Base-by-base conservation (phyloP, 202 grass and related monocot genomes). In the Elaeis oleifera region DNA sequence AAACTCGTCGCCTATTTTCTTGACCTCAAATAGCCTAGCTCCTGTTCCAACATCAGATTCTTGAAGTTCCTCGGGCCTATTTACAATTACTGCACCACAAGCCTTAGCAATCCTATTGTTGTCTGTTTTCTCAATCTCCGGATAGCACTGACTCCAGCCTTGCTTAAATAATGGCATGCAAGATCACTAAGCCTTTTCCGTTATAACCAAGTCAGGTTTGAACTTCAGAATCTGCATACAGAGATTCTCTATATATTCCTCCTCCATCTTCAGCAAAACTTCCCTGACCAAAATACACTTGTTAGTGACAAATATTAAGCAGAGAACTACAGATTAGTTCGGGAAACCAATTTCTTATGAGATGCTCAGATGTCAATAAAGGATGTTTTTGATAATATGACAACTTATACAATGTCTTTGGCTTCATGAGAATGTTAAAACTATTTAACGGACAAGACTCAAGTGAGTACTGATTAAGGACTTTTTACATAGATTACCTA, bases 1-100 rank as follows among this genome's bases (percentile, higher is more conserved):
- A 65, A 89, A 99, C 55, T 99, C 94, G 64, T 99, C 94, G 51
- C 88, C 88, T 60, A 99, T 81, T 77, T 99, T 99, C 74, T 99
- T 99, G 49, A 99, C 68, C 85, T 99, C 84, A 62, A 92, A 92
- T 54, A 99, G 83, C 1, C 88, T 88, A 61, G 87, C 84, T 64
- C 84, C 64, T 32, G 85, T 99, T 56, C 94, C 94, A 15, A 99
- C 77, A 84, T 99, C 94, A 51, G 94, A 99, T 80, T 99, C 94
- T 72, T 99, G 85, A 54, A 99, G 81, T 69, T 99, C 94, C 72
- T 99, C 94, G 18, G 94, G 94, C 63, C 94, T 85, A 51, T 92
- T 99, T 23, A 92, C 94, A 61, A 97, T 83, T 56, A 90, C 89
- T 58, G 94, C 94, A n/a, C 94, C 94, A 81, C 94, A 99, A 58